Percentiles rank a stretch among this genome's conserved stretches.
Evolutionary conservation across 106 monocot genomes (phyloP).

Genomic region (Dactylorhiza incarnata): DNA sequence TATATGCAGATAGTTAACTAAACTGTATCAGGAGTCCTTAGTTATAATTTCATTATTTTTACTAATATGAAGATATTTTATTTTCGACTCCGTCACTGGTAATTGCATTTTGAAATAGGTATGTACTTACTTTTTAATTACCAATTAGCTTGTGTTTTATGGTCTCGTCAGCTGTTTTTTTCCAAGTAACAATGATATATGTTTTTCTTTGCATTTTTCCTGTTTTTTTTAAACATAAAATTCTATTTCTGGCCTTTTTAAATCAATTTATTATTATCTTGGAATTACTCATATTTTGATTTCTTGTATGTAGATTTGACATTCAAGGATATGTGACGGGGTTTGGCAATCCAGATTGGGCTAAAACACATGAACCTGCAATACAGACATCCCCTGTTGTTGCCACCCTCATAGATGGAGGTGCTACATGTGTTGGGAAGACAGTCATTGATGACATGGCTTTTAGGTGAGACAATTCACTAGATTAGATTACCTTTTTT

Average conservation of each 20-base stretch:
- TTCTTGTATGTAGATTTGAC: slow-evolving; percentile 52
- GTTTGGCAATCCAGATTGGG: slow-evolving; percentile 86
- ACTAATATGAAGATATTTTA: background rate
- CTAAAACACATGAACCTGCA: slow-evolving; percentile 58
- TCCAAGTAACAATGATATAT: background rate
- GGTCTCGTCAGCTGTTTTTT: background rate
- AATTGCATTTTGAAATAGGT: background rate
- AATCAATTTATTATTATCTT: background rate
- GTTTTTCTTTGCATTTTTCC: background rate
- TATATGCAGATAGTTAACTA: background rate
- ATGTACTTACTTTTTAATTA: background rate
- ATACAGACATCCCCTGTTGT: slow-evolving; percentile 43
- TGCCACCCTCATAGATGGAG: slow-evolving; percentile 53
- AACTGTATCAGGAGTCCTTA: background rate
- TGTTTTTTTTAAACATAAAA: background rate
- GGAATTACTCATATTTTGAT: background rate
- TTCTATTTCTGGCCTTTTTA: background rate
- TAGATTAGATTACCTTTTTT: background rate
- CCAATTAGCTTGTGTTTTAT: background rate
- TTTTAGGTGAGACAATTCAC: slow-evolving; percentile 36
- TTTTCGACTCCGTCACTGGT: background rate
- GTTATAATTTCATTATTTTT: background rate
- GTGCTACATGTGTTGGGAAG: slow-evolving; percentile 85
- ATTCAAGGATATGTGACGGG: slow-evolving; percentile 63
- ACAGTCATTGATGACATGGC: slow-evolving; percentile 92